Evolutionary conservation across 768 basidiomycete genomes (phyloP).

Genomic region (Steccherinum ochraceum): DNA sequence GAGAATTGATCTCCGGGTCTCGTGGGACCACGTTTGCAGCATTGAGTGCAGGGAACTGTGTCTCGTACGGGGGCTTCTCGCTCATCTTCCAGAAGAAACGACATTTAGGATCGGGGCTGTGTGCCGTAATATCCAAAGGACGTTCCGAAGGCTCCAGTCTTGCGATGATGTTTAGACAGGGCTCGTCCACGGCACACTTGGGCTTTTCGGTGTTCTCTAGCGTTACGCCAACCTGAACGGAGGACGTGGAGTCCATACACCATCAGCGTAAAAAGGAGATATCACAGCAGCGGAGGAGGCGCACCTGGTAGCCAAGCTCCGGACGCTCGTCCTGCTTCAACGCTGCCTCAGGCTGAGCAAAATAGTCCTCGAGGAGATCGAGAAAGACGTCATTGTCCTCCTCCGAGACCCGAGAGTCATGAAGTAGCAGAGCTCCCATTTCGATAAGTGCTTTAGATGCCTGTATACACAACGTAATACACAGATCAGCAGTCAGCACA

Average conservation of each 20-base stretch:
- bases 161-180: conserved; percentile 77
- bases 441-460: conserved; percentile 76
- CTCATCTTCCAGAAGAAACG: conserved; percentile 90
- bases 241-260: neutral
- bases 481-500: neutral
- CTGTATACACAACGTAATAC: conserved; percentile 30
- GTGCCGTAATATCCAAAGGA: conserved; percentile 76
- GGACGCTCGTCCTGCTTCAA: conserved; percentile 77
- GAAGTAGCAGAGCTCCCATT: conserved; percentile 83
- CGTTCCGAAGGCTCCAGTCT: conserved; percentile 70
- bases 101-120: conserved; percentile 90
- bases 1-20: conserved; percentile 44
- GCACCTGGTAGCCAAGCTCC: conserved; percentile 81
- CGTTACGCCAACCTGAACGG: conserved; percentile 67
- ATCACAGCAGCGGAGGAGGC: conserved; percentile 39
- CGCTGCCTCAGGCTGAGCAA: conserved; percentile 56
- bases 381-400: conserved; percentile 78
- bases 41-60: conserved; percentile 70
- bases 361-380: conserved; percentile 92
- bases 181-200: conserved; percentile 76
- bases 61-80: conserved; percentile 67
- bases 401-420: conserved; percentile 80
- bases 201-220: conserved; percentile 96
- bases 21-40: conserved; percentile 79
- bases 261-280: neutral